phyloP scores from a whole-genome alignment of 805 yeast genomes.

The Metschnikowia matae region DNA sequence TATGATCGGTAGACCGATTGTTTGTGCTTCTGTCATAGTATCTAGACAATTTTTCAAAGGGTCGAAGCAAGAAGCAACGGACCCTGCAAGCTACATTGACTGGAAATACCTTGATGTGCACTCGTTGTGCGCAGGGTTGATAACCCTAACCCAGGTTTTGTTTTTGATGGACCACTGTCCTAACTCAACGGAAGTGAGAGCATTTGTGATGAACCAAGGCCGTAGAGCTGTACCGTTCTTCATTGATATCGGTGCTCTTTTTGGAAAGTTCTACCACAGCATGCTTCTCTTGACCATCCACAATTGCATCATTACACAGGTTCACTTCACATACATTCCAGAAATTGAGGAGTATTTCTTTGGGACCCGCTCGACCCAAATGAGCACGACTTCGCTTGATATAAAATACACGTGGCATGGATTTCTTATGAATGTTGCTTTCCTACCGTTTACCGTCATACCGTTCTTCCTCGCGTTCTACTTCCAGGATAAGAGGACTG shows the following conservation, averaged over 20 bases:
- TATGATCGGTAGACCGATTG: conserved; percentile 24
- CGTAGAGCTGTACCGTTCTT: not conserved
- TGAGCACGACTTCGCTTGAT: not conserved
- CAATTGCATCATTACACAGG: not conserved
- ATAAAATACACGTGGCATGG: conserved; percentile 10
- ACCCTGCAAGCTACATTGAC: not conserved
- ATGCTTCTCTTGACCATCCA: not conserved
- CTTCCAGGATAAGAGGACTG: not conserved
- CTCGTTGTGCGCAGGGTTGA: conserved; percentile 11
- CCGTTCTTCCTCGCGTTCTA: conserved; percentile 8
- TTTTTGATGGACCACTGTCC: conserved; percentile 2
- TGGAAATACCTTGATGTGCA: conserved; percentile 8
- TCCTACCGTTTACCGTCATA: conserved; percentile 9
- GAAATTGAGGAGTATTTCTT: conserved; percentile 8
- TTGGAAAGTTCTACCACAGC: not conserved
- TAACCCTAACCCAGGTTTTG: conserved; percentile 2
- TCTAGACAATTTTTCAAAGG: not conserved
- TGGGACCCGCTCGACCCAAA: conserved; percentile 2
- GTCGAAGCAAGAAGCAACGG: not conserved
- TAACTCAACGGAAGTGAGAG: conserved; percentile 4
- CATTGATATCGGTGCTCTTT: not conserved
- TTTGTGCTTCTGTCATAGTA: conserved; percentile 3
- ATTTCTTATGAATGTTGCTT: conserved; percentile 7
- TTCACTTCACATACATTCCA: conserved; percentile 4
- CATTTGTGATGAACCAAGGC: conserved; percentile 9